A percentile compares a stretch with the other conserved stretches of the same genome.
phyloP scores from a whole-genome alignment of 2,329 filamentous ascomycete genomes.

The Aspergillus ustus region DNA sequence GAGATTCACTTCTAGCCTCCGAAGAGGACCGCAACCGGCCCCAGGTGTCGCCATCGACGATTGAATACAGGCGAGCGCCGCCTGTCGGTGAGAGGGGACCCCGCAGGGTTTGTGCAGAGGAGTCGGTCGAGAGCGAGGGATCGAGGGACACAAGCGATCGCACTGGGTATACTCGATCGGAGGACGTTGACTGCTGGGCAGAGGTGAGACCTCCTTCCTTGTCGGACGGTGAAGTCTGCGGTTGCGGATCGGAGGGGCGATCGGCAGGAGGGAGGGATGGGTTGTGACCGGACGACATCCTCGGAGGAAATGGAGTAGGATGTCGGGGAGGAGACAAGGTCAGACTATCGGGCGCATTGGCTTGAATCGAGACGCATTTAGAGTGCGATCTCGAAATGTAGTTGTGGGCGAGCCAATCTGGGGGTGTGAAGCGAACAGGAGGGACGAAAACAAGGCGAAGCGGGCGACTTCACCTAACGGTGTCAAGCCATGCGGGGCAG shows the following conservation, averaged over 20 bases:
- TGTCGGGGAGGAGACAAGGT: not conserved
- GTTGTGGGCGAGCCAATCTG: not conserved
- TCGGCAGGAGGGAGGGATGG: not conserved
- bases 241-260: not conserved
- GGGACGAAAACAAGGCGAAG: not conserved
- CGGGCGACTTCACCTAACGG: not conserved
- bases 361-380: not conserved
- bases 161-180: conserved; percentile 77
- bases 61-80: conserved; percentile 31
- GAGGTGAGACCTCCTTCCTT: not conserved
- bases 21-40: conserved; percentile 24
- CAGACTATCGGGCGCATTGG: not conserved
- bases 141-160: conserved; percentile 77
- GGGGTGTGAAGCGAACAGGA: not conserved
- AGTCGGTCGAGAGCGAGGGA: conserved; percentile 50
- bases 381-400: not conserved
- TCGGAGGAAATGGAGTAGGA: not conserved
- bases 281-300: conserved; percentile 3
- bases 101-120: conserved; percentile 18
- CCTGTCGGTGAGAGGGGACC: conserved; percentile 25
- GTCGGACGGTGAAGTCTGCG: not conserved
- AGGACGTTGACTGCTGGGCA: conserved; percentile 22
- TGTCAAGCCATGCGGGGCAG: not conserved
- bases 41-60: conserved; percentile 35
- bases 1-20: not conserved